Percentiles rank a stretch among this genome's conserved stretches.
phyloP scores from a whole-genome alignment of 306 rosid genomes.

The Begonia fuchsioides region DNA sequence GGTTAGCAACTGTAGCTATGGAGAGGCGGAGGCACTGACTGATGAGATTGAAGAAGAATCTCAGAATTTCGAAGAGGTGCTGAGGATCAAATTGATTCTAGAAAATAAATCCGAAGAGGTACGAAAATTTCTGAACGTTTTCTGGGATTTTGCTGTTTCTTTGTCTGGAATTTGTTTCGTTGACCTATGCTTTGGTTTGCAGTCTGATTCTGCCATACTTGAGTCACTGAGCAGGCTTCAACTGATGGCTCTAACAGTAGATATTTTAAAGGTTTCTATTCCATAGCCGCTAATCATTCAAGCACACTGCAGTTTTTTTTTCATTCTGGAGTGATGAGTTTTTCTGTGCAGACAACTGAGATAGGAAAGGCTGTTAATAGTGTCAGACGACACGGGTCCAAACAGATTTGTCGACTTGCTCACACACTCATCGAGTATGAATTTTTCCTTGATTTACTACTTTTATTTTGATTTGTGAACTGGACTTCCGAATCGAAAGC shows the following conservation, averaged over 20 bases:
- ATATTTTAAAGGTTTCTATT: conserved; percentile 50
- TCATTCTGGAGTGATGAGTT: background rate
- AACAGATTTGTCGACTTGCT: conserved; percentile 40
- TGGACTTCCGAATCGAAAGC: too few species aligned
- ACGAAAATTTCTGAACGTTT: conserved; percentile 1
- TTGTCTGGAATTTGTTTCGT: background rate
- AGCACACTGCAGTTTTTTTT: too few species aligned
- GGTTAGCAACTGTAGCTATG: conserved; percentile 47
- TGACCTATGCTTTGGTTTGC: conserved; percentile 18
- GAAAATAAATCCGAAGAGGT: conserved; percentile 36
- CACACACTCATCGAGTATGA: conserved; percentile 54
- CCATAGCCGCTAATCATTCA: too few species aligned
- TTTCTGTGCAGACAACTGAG: conserved; percentile 63
- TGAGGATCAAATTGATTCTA: conserved; percentile 63
- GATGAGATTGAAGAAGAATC: conserved; percentile 73
- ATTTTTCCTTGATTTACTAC: background rate
- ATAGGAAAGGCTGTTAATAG: conserved; percentile 79
- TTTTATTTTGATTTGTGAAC: too few species aligned
- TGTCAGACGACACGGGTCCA: conserved; percentile 53
- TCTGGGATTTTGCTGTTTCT: conserved; percentile 1
- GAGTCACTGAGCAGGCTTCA: conserved; percentile 85
- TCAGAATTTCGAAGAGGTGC: conserved; percentile 41
- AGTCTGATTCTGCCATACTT: conserved; percentile 61
- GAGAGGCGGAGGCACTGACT: conserved; percentile 84
- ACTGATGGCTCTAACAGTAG: conserved; percentile 55